Evolutionary conservation across 2,329 filamentous ascomycete species (phyloP).

Genomic region (Pezicula neosporulosa): DNA sequence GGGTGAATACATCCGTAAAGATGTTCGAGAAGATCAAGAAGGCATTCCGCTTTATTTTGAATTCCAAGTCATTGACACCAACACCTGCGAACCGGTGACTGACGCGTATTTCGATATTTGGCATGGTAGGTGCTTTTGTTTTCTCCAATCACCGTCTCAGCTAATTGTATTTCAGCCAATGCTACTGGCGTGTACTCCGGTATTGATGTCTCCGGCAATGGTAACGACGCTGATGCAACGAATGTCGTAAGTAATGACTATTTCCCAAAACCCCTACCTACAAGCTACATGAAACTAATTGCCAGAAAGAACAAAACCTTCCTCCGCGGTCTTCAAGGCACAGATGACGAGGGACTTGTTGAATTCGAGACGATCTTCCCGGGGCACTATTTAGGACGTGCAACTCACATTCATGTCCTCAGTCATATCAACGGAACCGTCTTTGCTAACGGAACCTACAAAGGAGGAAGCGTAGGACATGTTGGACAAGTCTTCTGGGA

Average conservation of each 20-base stretch:
- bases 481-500: slow-evolving; percentile 63
- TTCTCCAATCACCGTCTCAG: no score
- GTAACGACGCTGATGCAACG: neutral
- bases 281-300: no score
- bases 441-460: slow-evolving; percentile 40
- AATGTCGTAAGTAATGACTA: no score
- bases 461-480: slow-evolving; percentile 48
- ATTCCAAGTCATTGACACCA: slow-evolving; percentile 36
- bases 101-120: slow-evolving; percentile 35
- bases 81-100: slow-evolving; percentile 34
- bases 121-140: slow-evolving; percentile 21
- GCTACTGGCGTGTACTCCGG: slow-evolving; percentile 35
- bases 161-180: slow-evolving; percentile 22
- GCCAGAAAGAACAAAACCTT: neutral
- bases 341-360: slow-evolving; percentile 35
- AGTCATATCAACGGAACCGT: neutral
- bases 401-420: slow-evolving; percentile 42
- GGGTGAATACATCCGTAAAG: slow-evolving; percentile 33
- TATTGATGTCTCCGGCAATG: slow-evolving; percentile 12
- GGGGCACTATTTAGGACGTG: slow-evolving; percentile 38
- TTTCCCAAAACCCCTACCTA: no score
- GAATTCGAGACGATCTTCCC: slow-evolving; percentile 38
- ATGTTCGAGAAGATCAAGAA: slow-evolving; percentile 31
- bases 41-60: slow-evolving; percentile 35
- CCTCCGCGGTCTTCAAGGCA: slow-evolving; percentile 34